Evolutionary conservation across 257 asterid genomes (phyloP).

Genomic region (Eucommia ulmoides): DNA sequence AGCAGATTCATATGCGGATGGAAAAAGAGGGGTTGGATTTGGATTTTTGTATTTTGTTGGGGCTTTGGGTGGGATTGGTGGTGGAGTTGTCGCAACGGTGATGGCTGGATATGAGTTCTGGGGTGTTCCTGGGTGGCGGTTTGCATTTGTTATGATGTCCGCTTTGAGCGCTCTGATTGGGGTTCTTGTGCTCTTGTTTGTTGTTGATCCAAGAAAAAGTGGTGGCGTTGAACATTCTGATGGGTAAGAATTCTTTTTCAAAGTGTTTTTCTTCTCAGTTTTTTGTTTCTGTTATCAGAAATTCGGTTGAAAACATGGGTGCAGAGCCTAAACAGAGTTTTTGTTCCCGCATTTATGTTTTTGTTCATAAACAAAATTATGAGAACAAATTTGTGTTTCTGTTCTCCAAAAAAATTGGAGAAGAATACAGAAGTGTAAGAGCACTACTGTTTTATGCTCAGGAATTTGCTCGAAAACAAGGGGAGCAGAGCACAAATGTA

Average conservation of each 20-base stretch:
- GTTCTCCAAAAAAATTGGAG: too few relatives aligned
- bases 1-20: background rate
- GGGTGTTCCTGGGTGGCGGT: constrained; percentile 4
- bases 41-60: background rate
- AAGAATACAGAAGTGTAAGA: too few relatives aligned
- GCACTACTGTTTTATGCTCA: too few relatives aligned
- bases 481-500: too few relatives aligned
- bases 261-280: too few relatives aligned
- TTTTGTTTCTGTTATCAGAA: too few relatives aligned
- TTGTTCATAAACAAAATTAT: background rate
- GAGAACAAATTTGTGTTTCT: too few relatives aligned
- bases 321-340: too few relatives aligned
- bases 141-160: background rate
- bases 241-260: too few relatives aligned
- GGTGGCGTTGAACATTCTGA: too few relatives aligned
- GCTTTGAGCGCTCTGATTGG: background rate
- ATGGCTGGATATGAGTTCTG: background rate
- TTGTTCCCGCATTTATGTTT: background rate
- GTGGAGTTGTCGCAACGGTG: background rate
- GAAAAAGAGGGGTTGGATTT: background rate
- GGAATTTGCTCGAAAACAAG: too few relatives aligned
- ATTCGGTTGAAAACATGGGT: too few relatives aligned
- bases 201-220: background rate
- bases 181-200: background rate
- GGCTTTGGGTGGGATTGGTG: background rate